Conservation (phyloP, 208 protist genomes). For the Trypanosoma rangeli region DNA sequence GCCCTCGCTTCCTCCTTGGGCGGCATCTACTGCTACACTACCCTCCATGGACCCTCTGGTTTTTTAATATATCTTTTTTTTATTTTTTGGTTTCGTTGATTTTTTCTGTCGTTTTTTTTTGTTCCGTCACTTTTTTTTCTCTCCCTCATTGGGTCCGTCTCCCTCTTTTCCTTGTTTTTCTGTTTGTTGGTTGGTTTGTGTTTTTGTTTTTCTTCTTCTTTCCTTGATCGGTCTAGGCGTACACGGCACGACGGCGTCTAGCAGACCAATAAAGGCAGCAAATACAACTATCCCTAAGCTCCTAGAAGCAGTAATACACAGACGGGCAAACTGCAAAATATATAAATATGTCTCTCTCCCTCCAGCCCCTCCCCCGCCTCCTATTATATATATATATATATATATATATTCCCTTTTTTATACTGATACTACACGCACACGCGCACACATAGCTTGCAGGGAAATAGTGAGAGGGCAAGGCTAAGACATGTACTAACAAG, state of each 20-base stretch:
- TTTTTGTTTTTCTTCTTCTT: constrained; percentile 1
- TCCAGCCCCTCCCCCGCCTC: not conserved
- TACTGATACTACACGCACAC: not conserved
- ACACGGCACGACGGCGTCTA: too few relatives aligned
- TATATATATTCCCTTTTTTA: not conserved
- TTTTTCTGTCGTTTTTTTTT: constrained; percentile 2
- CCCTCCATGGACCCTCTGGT: not conserved
- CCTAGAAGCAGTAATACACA: not conserved
- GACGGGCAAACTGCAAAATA: not conserved
- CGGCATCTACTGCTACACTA: not conserved
- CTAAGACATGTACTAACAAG: not conserved
- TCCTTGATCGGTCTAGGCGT: not conserved
- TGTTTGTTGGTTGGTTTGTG: constrained; percentile 2
- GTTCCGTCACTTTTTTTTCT: not conserved
- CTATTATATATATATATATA: not conserved
- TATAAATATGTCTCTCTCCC: not conserved
- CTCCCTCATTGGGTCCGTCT: not conserved
- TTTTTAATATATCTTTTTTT: not conserved
- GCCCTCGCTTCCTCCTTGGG: not conserved
- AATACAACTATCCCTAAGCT: not conserved
- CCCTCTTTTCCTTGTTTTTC: not conserved
- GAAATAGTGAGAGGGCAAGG: not conserved
- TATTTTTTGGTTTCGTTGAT: constrained; percentile 1
- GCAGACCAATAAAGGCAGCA: not conserved
- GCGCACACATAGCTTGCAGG: too few relatives aligned